These are phyloP conservation scores for Zymoseptoria pseudotritici DNA, from an alignment of 2,329 filamentous ascomycete genomes.

Conservation along the genomic window DNA sequence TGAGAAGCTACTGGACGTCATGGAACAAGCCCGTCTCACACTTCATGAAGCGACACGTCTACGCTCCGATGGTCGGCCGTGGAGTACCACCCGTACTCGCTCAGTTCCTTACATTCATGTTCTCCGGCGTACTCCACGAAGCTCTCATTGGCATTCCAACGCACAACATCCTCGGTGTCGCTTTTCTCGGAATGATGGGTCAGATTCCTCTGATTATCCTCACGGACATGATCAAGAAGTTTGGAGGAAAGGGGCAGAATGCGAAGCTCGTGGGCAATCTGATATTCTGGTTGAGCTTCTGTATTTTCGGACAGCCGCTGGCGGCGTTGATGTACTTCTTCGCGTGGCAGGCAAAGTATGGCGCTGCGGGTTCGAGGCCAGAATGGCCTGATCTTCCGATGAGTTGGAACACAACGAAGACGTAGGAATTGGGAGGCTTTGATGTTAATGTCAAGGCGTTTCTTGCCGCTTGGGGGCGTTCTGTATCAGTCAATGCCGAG, in stretches of 20 bases:
- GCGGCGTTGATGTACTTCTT: conserved; percentile 94
- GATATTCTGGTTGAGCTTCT: conserved; percentile 96
- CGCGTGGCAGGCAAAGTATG: conserved; percentile 97
- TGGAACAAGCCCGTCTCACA: conserved; percentile 98
- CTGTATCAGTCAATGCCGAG: background rate
- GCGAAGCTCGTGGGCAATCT: conserved; percentile 81
- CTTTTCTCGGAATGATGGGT: conserved; percentile 87
- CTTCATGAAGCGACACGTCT: conserved; percentile 93
- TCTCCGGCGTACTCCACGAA: conserved; percentile 87
- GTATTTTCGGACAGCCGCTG: conserved; percentile 87
- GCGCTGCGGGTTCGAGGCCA: conserved; percentile 31
- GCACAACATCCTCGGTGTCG: conserved; percentile 65
- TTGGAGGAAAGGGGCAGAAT: conserved; percentile 54
- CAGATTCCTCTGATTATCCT: conserved; percentile 82
- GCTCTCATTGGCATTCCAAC: conserved; percentile 88
- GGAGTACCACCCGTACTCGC: conserved; percentile 67
- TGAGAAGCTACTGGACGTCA: conserved; percentile 85
- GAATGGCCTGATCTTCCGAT: conserved; percentile 19
- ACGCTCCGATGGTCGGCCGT: conserved; percentile 75
- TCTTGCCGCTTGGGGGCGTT: background rate
- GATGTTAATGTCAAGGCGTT: background rate
- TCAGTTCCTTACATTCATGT: conserved; percentile 74
- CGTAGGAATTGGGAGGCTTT: background rate
- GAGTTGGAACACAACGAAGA: conserved; percentile 7
- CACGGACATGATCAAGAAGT: conserved; percentile 72